Conservation (phyloP, 495 filamentous ascomycete species). For the Trypethelium eluteriae region DNA sequence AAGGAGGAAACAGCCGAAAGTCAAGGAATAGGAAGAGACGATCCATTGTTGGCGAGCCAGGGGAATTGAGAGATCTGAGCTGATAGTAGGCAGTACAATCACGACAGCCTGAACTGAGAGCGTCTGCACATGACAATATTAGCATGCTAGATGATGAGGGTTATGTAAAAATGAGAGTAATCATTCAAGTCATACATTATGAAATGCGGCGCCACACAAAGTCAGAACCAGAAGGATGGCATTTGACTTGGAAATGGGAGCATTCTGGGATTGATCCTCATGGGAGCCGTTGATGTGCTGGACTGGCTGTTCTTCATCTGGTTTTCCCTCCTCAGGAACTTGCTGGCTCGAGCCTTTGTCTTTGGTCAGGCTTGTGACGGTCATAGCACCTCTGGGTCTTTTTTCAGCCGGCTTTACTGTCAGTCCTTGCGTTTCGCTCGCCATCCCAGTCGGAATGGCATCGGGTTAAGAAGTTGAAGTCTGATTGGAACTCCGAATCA, state of each 20-base stretch:
- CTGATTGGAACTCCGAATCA: not conserved
- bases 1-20: constrained; percentile 35
- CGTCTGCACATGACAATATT: constrained; percentile 36
- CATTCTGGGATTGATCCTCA: not conserved
- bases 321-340: not conserved
- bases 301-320: not conserved
- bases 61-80: constrained; percentile 46
- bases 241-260: constrained; percentile 14
- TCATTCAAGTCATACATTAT: constrained; percentile 39
- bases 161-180: not conserved
- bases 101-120: constrained; percentile 52
- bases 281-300: not conserved
- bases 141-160: not conserved
- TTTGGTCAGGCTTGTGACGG: not conserved
- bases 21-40: constrained; percentile 48
- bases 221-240: constrained; percentile 27
- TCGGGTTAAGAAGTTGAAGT: not conserved
- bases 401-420: not conserved
- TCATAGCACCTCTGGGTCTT: too few relatives aligned
- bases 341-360: not conserved
- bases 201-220: constrained; percentile 47
- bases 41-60: constrained; percentile 54
- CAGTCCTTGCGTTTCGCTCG: not conserved
- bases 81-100: constrained; percentile 55
- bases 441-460: not conserved